Conservation (phyloP, 2,329 filamentous ascomycete species). For the Fusarium sp. region DNA sequence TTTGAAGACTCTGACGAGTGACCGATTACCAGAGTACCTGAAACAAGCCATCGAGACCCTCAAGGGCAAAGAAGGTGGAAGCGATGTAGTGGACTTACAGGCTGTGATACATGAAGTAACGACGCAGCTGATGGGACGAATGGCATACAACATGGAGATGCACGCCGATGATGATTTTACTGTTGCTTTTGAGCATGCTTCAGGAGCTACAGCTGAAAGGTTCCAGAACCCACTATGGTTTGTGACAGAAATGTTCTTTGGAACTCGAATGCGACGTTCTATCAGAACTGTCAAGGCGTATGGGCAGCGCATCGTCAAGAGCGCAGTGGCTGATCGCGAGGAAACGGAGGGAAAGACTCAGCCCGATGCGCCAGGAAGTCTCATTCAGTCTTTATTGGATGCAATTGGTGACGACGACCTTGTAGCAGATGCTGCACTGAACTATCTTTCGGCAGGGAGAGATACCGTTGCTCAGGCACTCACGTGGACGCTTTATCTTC, state of each 20-base stretch:
- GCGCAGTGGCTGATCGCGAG: constrained; percentile 55
- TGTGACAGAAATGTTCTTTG: constrained; percentile 64
- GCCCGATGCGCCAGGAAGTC: constrained; percentile 57
- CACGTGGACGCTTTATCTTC: constrained; percentile 71
- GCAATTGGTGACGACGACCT: constrained; percentile 61
- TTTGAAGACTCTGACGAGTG: constrained; percentile 64
- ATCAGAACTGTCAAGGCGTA: constrained; percentile 63
- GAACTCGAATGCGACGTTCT: constrained; percentile 58
- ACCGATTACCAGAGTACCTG: constrained; percentile 66
- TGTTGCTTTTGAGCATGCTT: constrained; percentile 69
- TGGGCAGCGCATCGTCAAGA: constrained; percentile 66
- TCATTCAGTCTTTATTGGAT: constrained; percentile 70
- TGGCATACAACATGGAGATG: constrained; percentile 77
- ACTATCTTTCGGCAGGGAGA: constrained; percentile 71
- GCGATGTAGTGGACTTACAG: constrained; percentile 62
- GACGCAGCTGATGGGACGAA: constrained; percentile 72
- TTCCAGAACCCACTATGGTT: constrained; percentile 74
- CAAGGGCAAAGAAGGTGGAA: constrained; percentile 39
- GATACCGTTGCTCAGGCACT: constrained; percentile 73
- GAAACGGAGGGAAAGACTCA: constrained; percentile 3
- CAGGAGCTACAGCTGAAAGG: constrained; percentile 66
- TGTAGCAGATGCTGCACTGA: constrained; percentile 72
- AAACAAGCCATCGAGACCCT: constrained; percentile 54
- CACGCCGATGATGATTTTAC: constrained; percentile 69
- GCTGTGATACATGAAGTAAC: constrained; percentile 71